A percentile compares a stretch with the other conserved stretches of the same genome.
These are phyloP conservation scores for Fonsecaea nubica DNA, from an alignment of 2,329 filamentous ascomycete species.

Conservation along the genomic window DNA sequence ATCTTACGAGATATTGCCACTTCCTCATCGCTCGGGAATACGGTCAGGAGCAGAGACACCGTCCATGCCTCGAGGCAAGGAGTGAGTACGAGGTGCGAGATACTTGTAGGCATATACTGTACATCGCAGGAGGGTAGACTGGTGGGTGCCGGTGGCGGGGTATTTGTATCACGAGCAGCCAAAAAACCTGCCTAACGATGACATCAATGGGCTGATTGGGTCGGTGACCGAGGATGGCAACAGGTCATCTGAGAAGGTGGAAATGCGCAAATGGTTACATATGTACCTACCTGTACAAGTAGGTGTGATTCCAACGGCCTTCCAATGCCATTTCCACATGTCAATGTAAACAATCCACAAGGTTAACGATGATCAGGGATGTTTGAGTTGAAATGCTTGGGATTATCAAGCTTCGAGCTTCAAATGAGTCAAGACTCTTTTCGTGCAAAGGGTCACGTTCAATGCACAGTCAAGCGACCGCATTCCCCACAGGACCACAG, in stretches of 20 bases:
- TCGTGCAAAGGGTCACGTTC: background rate
- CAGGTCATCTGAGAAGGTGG: background rate
- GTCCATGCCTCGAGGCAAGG: background rate
- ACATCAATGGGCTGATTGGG: background rate
- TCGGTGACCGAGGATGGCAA: conserved; percentile 4
- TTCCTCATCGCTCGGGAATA: background rate
- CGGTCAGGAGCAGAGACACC: background rate
- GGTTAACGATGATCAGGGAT: background rate
- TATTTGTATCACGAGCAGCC: background rate
- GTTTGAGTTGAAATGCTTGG: conserved; percentile 3
- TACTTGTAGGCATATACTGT: background rate
- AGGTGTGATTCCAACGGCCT: background rate
- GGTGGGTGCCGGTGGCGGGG: background rate
- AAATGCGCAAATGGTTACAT: background rate
- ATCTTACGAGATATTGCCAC: background rate
- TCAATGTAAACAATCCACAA: background rate
- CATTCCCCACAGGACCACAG: background rate
- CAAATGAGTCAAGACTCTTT: background rate
- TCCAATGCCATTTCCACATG: background rate
- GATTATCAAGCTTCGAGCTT: conserved; percentile 12
- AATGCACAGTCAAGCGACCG: background rate
- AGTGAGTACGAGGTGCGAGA: background rate
- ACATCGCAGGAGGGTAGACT: no score
- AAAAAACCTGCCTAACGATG: background rate
- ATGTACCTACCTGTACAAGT: no score